Base-by-base conservation (phyloP, 1,284 basidiomycete species). In the Sanghuangporus sanghuang region DNA sequence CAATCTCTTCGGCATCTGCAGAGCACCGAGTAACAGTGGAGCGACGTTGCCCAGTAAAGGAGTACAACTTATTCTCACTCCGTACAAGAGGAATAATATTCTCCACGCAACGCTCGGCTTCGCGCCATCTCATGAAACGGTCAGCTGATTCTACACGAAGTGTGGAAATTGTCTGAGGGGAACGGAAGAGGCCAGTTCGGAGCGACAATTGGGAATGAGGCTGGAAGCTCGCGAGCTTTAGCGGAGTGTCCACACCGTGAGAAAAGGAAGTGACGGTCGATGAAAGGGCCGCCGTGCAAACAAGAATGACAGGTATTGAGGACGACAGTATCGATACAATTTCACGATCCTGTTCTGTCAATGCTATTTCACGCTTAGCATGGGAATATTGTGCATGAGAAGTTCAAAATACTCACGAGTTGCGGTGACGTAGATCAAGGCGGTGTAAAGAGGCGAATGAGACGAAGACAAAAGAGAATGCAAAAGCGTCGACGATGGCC, bases 61-160 rank as follows among this genome's bases (percentile, higher is more conserved):
- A 11, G 40, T 39, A 39, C 11, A 39, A 7, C 7, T 39, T 53
- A 6, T 11, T 7, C 7, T 2, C 27, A 16, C 16, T 52, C 38
- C 27, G 35, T n/a, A 27, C 6, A 16, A 38, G 36, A 18, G 61
- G 11, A n/a, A 39, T 21, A 42, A 57, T n/a, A 40, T 50, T 14
- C 21, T 53, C 50, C 18, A 82, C 79, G 5, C 80, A 79, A 39
- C 79, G 77, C 68, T 89, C 85, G 36, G 87, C 80, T 69, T 89
- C 86, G 50, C 85, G 77, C 88, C 87, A 90, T 40, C 81, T 79
- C 63, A 90, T 70, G 72, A 89, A 90, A n/a, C 87, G 80, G 57
- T 87, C 84, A 0, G 83, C 79, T 1, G 85, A 85, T 69, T 90
- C 87, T n/a, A 73, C 74, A 36, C 87, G 80, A 53, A 90, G 75